Evolutionary conservation across 306 rosid genomes (phyloP), one percentile per base, ranked within the genome.

Genomic region (Casuarina equisetifolia): DNA sequence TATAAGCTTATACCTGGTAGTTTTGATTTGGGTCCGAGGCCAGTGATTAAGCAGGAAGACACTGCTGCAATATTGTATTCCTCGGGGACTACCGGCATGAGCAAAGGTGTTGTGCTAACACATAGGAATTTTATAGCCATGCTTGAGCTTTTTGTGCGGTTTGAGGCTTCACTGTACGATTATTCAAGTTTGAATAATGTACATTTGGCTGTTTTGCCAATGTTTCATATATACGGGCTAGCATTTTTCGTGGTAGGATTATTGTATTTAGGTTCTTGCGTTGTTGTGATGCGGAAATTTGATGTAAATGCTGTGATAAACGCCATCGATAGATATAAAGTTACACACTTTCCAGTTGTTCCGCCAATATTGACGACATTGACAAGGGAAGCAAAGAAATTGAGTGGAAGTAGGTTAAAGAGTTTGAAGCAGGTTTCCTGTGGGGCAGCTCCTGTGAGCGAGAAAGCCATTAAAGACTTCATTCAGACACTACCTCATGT

Each of bases 211-310:
- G 88, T 67, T 85, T 39, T 94, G 71, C 98, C 95, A 15, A 90
- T 94, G 94, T 90, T 94, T 74, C 98, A 92, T 68, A 61, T 92
- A 48, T 94, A 92, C 32, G 98, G 97, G 36, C 51, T 89, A 35
- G 78, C 95, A 0, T 82, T 86, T 16, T 88, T 88, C 16, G 89
- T 83, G 12, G 4, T 83, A 78, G 97, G 97, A 39, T 78, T 94
- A 40, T 20, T 94, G 76, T 89, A 90, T 52, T 82, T 94, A 84
- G 98, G 98, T 32, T 89, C 94, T 46, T 84, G 87, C 4, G 32
- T 92, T 25, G 84, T 92, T 63, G 88, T 94, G 35, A 85, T 94
- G 94, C 86, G 78, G 77, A 94, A 80, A 73, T 90, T 85, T 79
- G 84, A 88, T 79, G 52, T 76, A 2, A 74, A 85, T 77, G 95